Evolutionary conservation across 306 rosid genomes (phyloP).

Genomic region (Cicer arietinum): DNA sequence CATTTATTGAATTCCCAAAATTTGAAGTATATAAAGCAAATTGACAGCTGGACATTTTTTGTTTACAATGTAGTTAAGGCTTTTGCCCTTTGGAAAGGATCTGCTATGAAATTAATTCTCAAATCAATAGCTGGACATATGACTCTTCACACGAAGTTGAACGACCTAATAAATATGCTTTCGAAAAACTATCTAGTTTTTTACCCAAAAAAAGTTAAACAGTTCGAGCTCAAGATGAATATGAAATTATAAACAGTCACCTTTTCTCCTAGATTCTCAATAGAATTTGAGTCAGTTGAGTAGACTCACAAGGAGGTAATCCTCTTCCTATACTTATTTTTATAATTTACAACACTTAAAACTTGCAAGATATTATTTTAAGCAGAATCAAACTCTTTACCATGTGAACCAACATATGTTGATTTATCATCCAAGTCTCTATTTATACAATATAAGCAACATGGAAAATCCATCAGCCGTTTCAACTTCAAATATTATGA

Average conservation of each 20-base stretch:
- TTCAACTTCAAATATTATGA: not conserved
- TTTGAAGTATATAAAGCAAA: not conserved
- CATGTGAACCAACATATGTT: not conserved
- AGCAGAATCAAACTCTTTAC: not conserved
- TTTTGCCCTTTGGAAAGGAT: too few relatives aligned
- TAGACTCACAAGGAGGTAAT: not conserved
- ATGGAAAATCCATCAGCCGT: slow-evolving; percentile 6
- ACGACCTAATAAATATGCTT: too few relatives aligned
- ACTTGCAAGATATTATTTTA: not conserved
- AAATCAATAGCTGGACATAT: too few relatives aligned
- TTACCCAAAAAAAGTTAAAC: too few relatives aligned
- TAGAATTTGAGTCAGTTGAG: not conserved
- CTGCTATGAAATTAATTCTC: too few relatives aligned
- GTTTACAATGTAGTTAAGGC: too few relatives aligned
- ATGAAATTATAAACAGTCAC: not conserved
- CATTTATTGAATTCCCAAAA: slow-evolving; percentile 8
- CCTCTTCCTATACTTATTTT: not conserved
- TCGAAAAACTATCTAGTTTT: too few relatives aligned
- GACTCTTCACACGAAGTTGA: too few relatives aligned
- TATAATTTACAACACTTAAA: not conserved
- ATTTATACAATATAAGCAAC: slow-evolving; percentile 4
- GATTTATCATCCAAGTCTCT: slow-evolving; percentile 1
- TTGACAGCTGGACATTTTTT: too few relatives aligned
- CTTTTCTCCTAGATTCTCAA: not conserved
- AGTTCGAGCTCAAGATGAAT: too few relatives aligned